Conservation (phyloP, 768 basidiomycete species). For the Thelephora aurantiotincta region DNA sequence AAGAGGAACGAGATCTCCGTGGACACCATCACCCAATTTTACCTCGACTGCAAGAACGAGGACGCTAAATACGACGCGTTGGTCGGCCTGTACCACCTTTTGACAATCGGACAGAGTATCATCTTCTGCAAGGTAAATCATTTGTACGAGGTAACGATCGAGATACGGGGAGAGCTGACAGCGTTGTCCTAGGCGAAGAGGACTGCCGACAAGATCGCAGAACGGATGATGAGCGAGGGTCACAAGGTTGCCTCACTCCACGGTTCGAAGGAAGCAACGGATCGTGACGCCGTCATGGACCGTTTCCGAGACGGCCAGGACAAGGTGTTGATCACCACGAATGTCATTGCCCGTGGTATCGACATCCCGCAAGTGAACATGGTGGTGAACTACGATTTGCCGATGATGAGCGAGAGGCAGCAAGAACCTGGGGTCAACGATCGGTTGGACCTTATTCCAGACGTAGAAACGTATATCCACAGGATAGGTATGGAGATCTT, state of each 20-base stretch:
- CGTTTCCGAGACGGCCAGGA: constrained; percentile 91
- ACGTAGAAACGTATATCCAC: constrained; percentile 96
- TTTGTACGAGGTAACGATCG: neutral
- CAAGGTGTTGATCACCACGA: constrained; percentile 97
- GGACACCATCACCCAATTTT: constrained; percentile 91
- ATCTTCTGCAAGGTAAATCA: constrained; percentile 84
- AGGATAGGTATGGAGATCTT: constrained; percentile 62
- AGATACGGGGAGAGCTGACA: neutral
- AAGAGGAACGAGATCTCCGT: constrained; percentile 89
- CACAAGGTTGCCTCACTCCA: constrained; percentile 95
- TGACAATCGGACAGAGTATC: constrained; percentile 96
- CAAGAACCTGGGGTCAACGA: constrained; percentile 22
- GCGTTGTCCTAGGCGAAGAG: constrained; percentile 50
- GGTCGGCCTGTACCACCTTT: constrained; percentile 73
- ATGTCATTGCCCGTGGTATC: constrained; percentile 96
- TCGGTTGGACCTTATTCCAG: constrained; percentile 43
- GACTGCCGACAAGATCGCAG: constrained; percentile 85
- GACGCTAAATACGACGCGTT: constrained; percentile 94
- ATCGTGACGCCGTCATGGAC: constrained; percentile 89
- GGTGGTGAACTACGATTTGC: constrained; percentile 99
- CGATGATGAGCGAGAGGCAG: constrained; percentile 62
- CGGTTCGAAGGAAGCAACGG: constrained; percentile 79
- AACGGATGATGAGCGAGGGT: constrained; percentile 83
- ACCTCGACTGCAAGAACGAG: constrained; percentile 89
- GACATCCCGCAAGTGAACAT: constrained; percentile 99